A percentile compares a stretch with the other conserved stretches of the same genome.
Evolutionary conservation across 2,329 filamentous ascomycete species (phyloP).

Genomic region (Sordariomycetes sp.): DNA sequence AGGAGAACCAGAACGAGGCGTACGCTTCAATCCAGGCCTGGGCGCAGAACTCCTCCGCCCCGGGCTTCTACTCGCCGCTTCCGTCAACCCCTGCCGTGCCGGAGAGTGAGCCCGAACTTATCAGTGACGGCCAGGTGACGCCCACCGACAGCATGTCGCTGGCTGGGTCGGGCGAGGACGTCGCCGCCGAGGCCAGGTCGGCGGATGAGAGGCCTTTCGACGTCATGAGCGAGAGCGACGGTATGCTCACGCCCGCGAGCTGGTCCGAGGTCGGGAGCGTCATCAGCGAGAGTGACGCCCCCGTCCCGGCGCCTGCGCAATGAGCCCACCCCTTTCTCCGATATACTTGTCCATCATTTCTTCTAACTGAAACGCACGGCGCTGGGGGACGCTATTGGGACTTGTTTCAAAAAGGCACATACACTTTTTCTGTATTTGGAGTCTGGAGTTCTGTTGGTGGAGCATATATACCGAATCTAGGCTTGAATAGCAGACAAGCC

Average conservation of each 20-base stretch:
- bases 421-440: no score
- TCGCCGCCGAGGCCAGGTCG: slow-evolving; percentile 32
- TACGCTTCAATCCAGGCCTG: slow-evolving; percentile 57
- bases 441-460: no score
- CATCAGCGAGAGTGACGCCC: slow-evolving; percentile 44
- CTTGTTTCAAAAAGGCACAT: no score
- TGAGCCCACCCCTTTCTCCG: no score
- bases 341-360: no score
- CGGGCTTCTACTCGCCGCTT: slow-evolving; percentile 51
- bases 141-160: slow-evolving; percentile 51
- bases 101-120: slow-evolving; percentile 17
- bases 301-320: slow-evolving; percentile 1
- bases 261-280: slow-evolving; percentile 59
- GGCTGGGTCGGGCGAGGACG: slow-evolving; percentile 39
- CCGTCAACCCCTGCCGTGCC: slow-evolving; percentile 41
- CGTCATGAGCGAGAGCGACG: slow-evolving; percentile 50
- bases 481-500: no score
- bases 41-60: slow-evolving; percentile 41
- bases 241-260: slow-evolving; percentile 49
- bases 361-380: no score
- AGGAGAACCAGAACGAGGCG: slow-evolving; percentile 35
- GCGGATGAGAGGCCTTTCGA: slow-evolving; percentile 36
- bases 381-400: no score
- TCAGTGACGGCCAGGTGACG: slow-evolving; percentile 45
- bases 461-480: no score